Base-by-base conservation (phyloP, 495 filamentous ascomycete species). In the Tuber calosporum region DNA sequence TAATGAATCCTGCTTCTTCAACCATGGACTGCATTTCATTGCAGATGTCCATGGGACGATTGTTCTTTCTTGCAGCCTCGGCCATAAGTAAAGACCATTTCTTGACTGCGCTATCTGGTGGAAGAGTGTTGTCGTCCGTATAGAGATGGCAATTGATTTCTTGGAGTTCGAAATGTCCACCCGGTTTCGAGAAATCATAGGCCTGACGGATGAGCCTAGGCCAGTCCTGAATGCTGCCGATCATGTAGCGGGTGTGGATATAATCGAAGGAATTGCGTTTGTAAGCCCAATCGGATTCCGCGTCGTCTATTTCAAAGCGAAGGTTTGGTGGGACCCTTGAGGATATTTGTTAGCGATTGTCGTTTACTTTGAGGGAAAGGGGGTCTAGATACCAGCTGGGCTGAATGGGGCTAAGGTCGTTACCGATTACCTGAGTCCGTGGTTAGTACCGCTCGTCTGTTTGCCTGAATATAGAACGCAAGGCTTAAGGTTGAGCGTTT, bases 281-380 rank as follows among this genome's bases (percentile, higher is more conserved):
- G 73, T 80, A 81, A 22, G 77, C 77, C 85, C 85, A 86, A 5
- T 82, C 80, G 17, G 79, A 78, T 71, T 85, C 84, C 48, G 79
- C 81, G 73, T 87, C 86, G 53, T 87, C 86, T 26, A 87, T 80
- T 43, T 82, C 75, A 84, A 87, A 77, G 30, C 45, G 67, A 2
- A 79, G 72, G 20, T 79, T 75, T 62, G 72, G 72, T 36, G 76
- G 75, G n/a, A 80, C 75, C 78, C 75, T 78, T 41, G 39, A 41
- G 42, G 40, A 19, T 53, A 20, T 17, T 34, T 68, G 30, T 15
- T 43, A 66, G 42, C 34, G 19, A 6, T 68, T 36, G 38, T 30
- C 3, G 38, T 15, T 48, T 30, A 5, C n/a, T 43, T 26, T 1
- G 11, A 66, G 26, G 45, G 36, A 40, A 22, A 3, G 69, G 30